Percentiles rank a stretch among this genome's conserved stretches.
Conservation (phyloP, 2,329 filamentous ascomycete genomes). For the Ophiostoma triangulosporum region DNA sequence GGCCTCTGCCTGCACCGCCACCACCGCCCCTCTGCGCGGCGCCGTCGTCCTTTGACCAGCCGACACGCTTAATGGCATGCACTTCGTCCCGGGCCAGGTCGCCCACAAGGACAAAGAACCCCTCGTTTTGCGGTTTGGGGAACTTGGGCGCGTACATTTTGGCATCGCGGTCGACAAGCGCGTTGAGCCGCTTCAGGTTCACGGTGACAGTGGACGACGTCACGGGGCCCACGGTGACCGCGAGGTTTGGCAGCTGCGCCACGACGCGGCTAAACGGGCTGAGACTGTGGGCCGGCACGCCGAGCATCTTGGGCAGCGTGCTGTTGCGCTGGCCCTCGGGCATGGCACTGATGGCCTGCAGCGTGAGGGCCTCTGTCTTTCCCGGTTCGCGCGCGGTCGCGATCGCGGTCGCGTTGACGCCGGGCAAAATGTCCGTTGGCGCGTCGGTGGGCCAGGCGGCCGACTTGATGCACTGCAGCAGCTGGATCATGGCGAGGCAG, state of each 20-base stretch:
- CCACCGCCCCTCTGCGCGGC: neutral
- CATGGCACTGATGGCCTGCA: slow-evolving; percentile 29
- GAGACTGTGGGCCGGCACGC: slow-evolving; percentile 31
- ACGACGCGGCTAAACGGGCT: slow-evolving; percentile 44
- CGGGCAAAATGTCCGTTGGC: slow-evolving; percentile 66
- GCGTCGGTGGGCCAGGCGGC: slow-evolving; percentile 81
- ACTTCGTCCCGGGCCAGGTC: slow-evolving; percentile 59
- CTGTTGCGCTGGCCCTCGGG: slow-evolving; percentile 23
- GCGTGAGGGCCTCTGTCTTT: slow-evolving; percentile 6
- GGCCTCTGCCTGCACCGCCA: neutral
- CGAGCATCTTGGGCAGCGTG: slow-evolving; percentile 36
- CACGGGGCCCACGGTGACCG: slow-evolving; percentile 45
- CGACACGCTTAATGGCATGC: slow-evolving; percentile 71
- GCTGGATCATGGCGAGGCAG: slow-evolving; percentile 65
- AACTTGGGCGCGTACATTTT: slow-evolving; percentile 79
- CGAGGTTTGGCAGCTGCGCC: slow-evolving; percentile 54
- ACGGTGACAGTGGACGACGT: slow-evolving; percentile 49
- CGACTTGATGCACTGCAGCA: slow-evolving; percentile 86
- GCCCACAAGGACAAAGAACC: slow-evolving; percentile 75
- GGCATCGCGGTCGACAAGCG: slow-evolving; percentile 48
- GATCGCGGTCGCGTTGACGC: slow-evolving; percentile 30
- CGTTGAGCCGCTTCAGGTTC: slow-evolving; percentile 52
- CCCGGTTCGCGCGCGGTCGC: neutral
- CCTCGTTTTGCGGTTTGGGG: slow-evolving; percentile 88
- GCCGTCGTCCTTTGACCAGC: slow-evolving; percentile 39